phyloP scores from a whole-genome alignment of 148 eudicot species.

The Camellia japonica region DNA sequence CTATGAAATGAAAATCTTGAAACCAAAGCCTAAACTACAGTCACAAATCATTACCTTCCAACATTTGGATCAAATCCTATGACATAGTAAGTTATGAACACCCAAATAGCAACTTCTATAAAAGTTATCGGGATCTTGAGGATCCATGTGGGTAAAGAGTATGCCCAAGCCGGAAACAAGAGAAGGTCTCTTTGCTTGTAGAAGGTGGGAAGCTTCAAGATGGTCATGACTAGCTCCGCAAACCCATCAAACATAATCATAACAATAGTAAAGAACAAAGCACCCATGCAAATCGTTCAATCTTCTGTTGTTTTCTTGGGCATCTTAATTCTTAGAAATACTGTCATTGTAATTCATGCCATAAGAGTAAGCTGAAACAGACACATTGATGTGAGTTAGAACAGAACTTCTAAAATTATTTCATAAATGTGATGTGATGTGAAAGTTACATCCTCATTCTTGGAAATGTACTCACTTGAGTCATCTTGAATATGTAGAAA shows the following conservation, averaged over 20 bases:
- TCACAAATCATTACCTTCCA: slow-evolving; percentile 22
- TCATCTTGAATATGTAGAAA: slow-evolving; percentile 54
- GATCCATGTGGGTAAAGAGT: slow-evolving; percentile 31
- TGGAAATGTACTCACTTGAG: slow-evolving; percentile 30
- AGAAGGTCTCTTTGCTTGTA: slow-evolving; percentile 72
- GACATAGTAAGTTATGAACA: slow-evolving; percentile 28
- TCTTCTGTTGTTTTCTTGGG: slow-evolving; percentile 30
- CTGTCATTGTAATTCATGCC: slow-evolving; percentile 51
- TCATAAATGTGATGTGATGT: neutral
- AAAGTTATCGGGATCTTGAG: slow-evolving; percentile 33
- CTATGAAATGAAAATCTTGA: neutral
- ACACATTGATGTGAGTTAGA: too few species aligned
- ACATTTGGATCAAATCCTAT: slow-evolving; percentile 36
- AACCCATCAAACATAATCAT: slow-evolving; percentile 57
- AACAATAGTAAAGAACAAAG: slow-evolving; percentile 47
- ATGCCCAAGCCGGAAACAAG: slow-evolving; percentile 74
- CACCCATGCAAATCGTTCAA: slow-evolving; percentile 53
- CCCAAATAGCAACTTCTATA: slow-evolving; percentile 33
- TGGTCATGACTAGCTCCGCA: slow-evolving; percentile 66
- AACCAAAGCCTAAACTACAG: neutral
- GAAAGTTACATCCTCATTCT: neutral
- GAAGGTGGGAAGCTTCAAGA: slow-evolving; percentile 71
- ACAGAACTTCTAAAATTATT: neutral
- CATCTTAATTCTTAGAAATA: slow-evolving; percentile 71
- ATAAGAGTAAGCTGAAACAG: slow-evolving; percentile 42